Conservation (phyloP, 139 green algal species). For the Marvania coccoides region DNA sequence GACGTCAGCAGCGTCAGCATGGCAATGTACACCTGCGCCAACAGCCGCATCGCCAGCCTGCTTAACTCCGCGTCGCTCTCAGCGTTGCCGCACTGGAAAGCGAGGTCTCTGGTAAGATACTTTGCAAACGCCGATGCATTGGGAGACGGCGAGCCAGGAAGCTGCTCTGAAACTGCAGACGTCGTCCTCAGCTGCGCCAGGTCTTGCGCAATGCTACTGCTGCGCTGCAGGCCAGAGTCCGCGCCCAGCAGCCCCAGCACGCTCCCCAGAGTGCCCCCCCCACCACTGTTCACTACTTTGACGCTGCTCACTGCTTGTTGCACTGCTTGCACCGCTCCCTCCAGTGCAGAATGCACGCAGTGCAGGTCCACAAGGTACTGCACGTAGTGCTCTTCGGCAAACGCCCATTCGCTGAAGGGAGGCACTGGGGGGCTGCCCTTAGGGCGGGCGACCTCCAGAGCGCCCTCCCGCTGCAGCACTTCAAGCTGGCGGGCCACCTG, state of each 20-base stretch:
- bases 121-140: background rate
- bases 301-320: too few relatives aligned
- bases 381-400: conserved; percentile 12
- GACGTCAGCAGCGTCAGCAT: background rate
- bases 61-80: background rate
- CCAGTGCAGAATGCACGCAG: background rate
- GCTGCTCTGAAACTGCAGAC: background rate
- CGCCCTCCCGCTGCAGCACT: background rate
- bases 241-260: background rate
- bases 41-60: background rate
- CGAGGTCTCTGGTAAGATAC: background rate
- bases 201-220: background rate
- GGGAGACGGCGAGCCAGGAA: background rate
- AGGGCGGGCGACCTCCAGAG: background rate
- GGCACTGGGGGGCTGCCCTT: background rate
- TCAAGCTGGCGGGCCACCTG: background rate
- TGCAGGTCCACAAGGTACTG: conserved; percentile 8
- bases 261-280: too few relatives aligned
- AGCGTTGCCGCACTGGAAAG: background rate
- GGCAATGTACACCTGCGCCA: background rate
- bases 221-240: background rate
- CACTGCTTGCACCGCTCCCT: background rate
- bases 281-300: too few relatives aligned
- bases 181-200: background rate
- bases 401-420: conserved; percentile 6